Evolutionary conservation across 352 stramenopile species (phyloP).

Genomic region (Pythium sp.): DNA sequence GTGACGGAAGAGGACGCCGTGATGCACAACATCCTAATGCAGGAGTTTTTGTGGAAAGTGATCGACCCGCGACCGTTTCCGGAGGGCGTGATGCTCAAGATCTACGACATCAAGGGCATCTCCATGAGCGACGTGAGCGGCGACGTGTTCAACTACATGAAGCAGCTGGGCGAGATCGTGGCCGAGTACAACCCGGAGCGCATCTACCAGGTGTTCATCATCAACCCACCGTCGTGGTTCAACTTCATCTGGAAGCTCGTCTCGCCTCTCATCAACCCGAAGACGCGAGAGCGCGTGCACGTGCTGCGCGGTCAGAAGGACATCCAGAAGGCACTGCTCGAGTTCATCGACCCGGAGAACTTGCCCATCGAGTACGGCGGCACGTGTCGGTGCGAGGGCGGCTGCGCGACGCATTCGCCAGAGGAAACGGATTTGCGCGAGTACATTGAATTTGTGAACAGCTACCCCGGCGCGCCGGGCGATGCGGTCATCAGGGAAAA

Average conservation of each 20-base stretch:
- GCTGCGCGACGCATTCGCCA: conserved; percentile 57
- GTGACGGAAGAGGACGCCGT: conserved; percentile 59
- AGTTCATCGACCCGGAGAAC: conserved; percentile 63
- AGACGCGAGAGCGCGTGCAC: conserved; percentile 71
- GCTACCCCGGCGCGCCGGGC: conserved; percentile 25
- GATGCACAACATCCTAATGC: conserved; percentile 61
- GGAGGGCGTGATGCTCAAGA: conserved; percentile 64
- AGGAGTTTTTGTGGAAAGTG: conserved; percentile 72
- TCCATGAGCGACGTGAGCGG: conserved; percentile 68
- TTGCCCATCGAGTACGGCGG: conserved; percentile 66
- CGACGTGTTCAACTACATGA: conserved; percentile 70
- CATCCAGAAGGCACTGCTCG: conserved; percentile 63
- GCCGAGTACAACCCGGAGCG: conserved; percentile 75
- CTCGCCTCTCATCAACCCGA: conserved; percentile 65
- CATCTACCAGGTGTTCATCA: conserved; percentile 68
- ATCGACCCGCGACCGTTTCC: conserved; percentile 58
- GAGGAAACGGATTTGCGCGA: conserved; percentile 66
- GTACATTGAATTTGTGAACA: conserved; percentile 59
- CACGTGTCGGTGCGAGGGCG: conserved; percentile 53
- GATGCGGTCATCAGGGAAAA: conserved; percentile 27
- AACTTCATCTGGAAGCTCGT: conserved; percentile 81
- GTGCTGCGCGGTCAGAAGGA: conserved; percentile 65
- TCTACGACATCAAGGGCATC: conserved; percentile 76
- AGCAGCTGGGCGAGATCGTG: conserved; percentile 56
- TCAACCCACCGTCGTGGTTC: conserved; percentile 75